These are phyloP conservation scores for Tricholoma flavovirens DNA, from an alignment of 768 basidiomycete species.

Conservation along the genomic window DNA sequence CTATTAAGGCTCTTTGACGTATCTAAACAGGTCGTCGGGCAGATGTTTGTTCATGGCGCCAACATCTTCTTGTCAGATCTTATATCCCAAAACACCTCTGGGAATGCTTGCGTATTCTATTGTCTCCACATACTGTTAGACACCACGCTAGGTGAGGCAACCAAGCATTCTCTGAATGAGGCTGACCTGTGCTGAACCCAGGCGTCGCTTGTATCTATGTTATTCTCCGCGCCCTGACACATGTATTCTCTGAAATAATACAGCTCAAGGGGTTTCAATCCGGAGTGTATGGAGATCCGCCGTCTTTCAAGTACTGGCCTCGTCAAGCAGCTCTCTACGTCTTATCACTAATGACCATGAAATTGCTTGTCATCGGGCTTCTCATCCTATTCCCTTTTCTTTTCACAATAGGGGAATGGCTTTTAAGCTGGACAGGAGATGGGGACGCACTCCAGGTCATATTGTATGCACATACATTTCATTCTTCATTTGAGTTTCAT, in stretches of 20 bases:
- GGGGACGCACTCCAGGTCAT: slow-evolving; percentile 70
- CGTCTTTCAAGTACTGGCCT: slow-evolving; percentile 63
- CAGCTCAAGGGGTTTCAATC: slow-evolving; percentile 74
- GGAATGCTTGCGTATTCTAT: slow-evolving; percentile 89
- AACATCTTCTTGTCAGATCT: slow-evolving; percentile 79
- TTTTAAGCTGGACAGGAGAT: slow-evolving; percentile 70
- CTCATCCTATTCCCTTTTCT: slow-evolving; percentile 68
- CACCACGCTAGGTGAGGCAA: slow-evolving; percentile 73
- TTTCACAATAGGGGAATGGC: slow-evolving; percentile 76
- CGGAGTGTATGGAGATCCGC: slow-evolving; percentile 86
- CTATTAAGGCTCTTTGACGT: slow-evolving; percentile 79
- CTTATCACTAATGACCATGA: slow-evolving; percentile 78
- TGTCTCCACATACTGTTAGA: slow-evolving; percentile 92
- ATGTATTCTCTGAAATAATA: slow-evolving; percentile 57
- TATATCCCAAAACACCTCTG: slow-evolving; percentile 59
- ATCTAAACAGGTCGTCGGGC: slow-evolving; percentile 85
- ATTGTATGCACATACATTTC: slow-evolving; percentile 49
- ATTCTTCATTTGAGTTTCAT: slow-evolving; percentile 2
- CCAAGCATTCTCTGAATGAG: neutral
- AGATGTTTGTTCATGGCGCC: slow-evolving; percentile 72
- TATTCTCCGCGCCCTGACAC: slow-evolving; percentile 57
- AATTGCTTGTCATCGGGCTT: slow-evolving; percentile 76
- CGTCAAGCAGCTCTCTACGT: slow-evolving; percentile 83
- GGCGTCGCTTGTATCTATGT: slow-evolving; percentile 83
- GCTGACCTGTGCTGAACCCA: slow-evolving; percentile 20